phyloP scores from a whole-genome alignment of 2,329 filamentous ascomycete species.

The Aureobasidium leucospermi region DNA sequence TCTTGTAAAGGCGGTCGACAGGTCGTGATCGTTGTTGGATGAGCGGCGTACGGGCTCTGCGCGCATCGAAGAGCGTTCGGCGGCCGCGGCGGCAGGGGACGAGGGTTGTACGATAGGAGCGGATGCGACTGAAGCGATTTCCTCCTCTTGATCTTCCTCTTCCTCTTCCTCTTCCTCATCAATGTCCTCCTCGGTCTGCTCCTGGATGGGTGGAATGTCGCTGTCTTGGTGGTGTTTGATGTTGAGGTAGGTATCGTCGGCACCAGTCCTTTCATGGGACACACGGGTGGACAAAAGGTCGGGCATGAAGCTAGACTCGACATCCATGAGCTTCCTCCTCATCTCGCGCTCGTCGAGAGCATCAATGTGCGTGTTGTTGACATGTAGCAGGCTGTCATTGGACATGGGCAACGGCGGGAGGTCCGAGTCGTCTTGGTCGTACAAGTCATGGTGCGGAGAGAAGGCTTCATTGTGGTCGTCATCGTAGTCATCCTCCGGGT shows the following conservation, averaged over 20 bases:
- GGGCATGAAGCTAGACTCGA: slow-evolving; percentile 57
- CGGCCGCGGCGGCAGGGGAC: slow-evolving; percentile 37
- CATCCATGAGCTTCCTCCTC: slow-evolving; percentile 52
- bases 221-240: slow-evolving; percentile 17
- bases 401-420: slow-evolving; percentile 16
- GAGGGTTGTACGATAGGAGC: slow-evolving; percentile 25
- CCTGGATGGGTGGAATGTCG: slow-evolving; percentile 16
- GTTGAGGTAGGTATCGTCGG: slow-evolving; percentile 40
- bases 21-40: background rate
- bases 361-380: slow-evolving; percentile 35
- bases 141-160: slow-evolving; percentile 19
- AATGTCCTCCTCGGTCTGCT: slow-evolving; percentile 23
- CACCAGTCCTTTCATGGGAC: slow-evolving; percentile 25
- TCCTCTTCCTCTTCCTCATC: slow-evolving; percentile 17
- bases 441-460: slow-evolving; percentile 34
- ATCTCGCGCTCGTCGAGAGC: slow-evolving; percentile 48
- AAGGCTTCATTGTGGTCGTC: background rate
- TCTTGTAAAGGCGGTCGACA: slow-evolving; percentile 1
- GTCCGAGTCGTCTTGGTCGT: slow-evolving; percentile 32
- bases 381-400: slow-evolving; percentile 21
- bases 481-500: background rate
- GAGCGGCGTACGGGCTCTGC: background rate
- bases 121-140: slow-evolving; percentile 1
- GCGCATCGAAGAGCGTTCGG: slow-evolving; percentile 22
- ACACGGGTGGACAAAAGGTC: slow-evolving; percentile 35